A percentile compares a stretch with the other conserved stretches of the same genome.
Evolutionary conservation across 805 yeast species (phyloP).

Genomic region (Schizosaccharomyces octosporus): DNA sequence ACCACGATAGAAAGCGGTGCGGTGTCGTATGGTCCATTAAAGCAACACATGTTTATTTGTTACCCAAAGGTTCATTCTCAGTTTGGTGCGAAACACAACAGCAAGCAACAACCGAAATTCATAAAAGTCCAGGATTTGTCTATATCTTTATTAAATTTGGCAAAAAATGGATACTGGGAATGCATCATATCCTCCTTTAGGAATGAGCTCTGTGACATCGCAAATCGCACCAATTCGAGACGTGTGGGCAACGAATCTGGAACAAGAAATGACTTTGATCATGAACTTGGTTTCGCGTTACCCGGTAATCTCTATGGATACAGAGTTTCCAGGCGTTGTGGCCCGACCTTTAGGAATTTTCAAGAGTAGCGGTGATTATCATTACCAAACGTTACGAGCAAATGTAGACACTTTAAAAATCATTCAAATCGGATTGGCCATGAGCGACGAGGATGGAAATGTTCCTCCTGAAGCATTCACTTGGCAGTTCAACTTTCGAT

Average conservation of each 20-base stretch:
- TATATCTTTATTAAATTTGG: too few relatives aligned
- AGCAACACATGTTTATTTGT: too few relatives aligned
- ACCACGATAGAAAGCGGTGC: too few relatives aligned
- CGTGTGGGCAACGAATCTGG: constrained; percentile 21
- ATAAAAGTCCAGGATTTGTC: too few relatives aligned
- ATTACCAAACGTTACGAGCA: constrained; percentile 79
- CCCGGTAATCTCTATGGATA: constrained; percentile 31
- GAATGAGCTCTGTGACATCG: not conserved
- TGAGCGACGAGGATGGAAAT: constrained; percentile 43
- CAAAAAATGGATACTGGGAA: not conserved
- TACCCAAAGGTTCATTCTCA: too few relatives aligned
- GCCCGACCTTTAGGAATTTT: constrained; percentile 91
- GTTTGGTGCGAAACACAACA: too few relatives aligned
- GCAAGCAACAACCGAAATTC: too few relatives aligned
- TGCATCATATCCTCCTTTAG: not conserved
- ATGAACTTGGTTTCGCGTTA: constrained; percentile 16
- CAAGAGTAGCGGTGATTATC: constrained; percentile 72
- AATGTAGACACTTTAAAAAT: constrained; percentile 71
- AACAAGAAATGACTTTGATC: constrained; percentile 17
- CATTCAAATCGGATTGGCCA: constrained; percentile 63
- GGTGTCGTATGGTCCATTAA: too few relatives aligned
- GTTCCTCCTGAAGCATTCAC: constrained; percentile 31
- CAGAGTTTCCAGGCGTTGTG: constrained; percentile 87
- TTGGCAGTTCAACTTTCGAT: constrained; percentile 91
- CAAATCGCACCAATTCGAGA: constrained; percentile 5